A percentile compares a stretch with the other conserved stretches of the same genome.
These are phyloP conservation scores for Daldinia vernicosa DNA, from an alignment of 495 filamentous ascomycete genomes.

Conservation along the genomic window DNA sequence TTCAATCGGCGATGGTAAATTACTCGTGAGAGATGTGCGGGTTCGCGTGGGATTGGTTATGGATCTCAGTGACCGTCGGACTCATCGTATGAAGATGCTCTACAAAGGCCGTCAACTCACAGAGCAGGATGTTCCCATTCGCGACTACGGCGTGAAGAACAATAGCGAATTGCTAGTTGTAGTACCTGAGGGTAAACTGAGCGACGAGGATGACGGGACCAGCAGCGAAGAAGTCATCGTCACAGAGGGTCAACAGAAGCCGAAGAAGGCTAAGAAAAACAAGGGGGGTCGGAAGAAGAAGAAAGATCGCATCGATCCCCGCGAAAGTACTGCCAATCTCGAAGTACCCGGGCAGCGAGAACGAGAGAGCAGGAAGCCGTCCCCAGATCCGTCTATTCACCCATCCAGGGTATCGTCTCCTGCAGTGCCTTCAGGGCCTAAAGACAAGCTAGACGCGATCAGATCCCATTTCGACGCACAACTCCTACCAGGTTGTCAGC, in stretches of 20 bases:
- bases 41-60: conserved; percentile 70
- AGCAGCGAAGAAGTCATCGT: conserved; percentile 59
- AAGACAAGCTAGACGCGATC: conserved; percentile 78
- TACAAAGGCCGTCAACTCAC: conserved; percentile 85
- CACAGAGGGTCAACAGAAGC: conserved; percentile 46
- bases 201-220: conserved; percentile 63
- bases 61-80: conserved; percentile 65
- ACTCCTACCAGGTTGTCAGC: conserved; percentile 71
- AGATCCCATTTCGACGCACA: conserved; percentile 69
- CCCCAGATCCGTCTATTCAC: conserved; percentile 40
- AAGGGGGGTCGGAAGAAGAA: conserved; percentile 58
- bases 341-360: conserved; percentile 43
- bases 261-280: conserved; percentile 52
- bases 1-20: conserved; percentile 78
- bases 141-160: conserved; percentile 80
- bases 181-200: conserved; percentile 61
- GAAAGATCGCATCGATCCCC: conserved; percentile 46
- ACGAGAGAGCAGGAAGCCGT: conserved; percentile 22
- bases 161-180: conserved; percentile 72
- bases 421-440: conserved; percentile 56
- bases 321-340: conserved; percentile 50
- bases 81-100: conserved; percentile 69
- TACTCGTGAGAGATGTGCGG: conserved; percentile 73
- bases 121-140: conserved; percentile 69
- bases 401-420: conserved; percentile 46